A percentile compares a stretch with the other conserved stretches of the same genome.
phyloP scores from a whole-genome alignment of 805 yeast species.

The Kregervanrija delftensis region DNA sequence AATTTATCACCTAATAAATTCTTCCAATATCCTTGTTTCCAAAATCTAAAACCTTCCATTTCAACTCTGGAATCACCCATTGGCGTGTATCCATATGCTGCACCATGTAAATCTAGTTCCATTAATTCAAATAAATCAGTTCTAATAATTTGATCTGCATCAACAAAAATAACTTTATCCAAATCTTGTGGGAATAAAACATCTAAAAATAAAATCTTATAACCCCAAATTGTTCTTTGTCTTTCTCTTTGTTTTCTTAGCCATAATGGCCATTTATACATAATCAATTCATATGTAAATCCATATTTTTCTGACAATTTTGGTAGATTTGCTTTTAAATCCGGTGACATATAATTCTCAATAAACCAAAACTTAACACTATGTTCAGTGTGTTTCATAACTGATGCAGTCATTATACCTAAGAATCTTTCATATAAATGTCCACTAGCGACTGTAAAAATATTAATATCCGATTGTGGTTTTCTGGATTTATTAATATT shows the following conservation, averaged over 20 bases:
- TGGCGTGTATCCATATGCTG: slow-evolving; percentile 83
- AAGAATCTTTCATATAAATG: slow-evolving; percentile 68
- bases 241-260: slow-evolving; percentile 69
- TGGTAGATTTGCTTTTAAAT: slow-evolving; percentile 57
- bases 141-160: slow-evolving; percentile 77
- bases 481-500: neutral
- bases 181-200: slow-evolving; percentile 77
- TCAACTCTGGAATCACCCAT: slow-evolving; percentile 77
- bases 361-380: slow-evolving; percentile 80
- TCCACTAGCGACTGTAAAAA: slow-evolving; percentile 80
- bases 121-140: slow-evolving; percentile 66
- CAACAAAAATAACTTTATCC: slow-evolving; percentile 74
- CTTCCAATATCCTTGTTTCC: slow-evolving; percentile 93
- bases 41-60: slow-evolving; percentile 81
- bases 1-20: slow-evolving; percentile 46
- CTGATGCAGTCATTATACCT: slow-evolving; percentile 76
- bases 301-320: slow-evolving; percentile 48
- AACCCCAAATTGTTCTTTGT: slow-evolving; percentile 82
- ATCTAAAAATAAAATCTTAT: slow-evolving; percentile 80
- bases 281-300: slow-evolving; percentile 69
- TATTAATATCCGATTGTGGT: slow-evolving; percentile 59
- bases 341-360: slow-evolving; percentile 72
- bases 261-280: slow-evolving; percentile 93
- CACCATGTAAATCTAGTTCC: slow-evolving; percentile 64
- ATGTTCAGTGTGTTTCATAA: slow-evolving; percentile 55